Percentiles rank a stretch among this genome's conserved stretches.
These are phyloP conservation scores for Phytophthora boehmeriae DNA, from an alignment of 352 stramenopile genomes.

Conservation along the genomic window DNA sequence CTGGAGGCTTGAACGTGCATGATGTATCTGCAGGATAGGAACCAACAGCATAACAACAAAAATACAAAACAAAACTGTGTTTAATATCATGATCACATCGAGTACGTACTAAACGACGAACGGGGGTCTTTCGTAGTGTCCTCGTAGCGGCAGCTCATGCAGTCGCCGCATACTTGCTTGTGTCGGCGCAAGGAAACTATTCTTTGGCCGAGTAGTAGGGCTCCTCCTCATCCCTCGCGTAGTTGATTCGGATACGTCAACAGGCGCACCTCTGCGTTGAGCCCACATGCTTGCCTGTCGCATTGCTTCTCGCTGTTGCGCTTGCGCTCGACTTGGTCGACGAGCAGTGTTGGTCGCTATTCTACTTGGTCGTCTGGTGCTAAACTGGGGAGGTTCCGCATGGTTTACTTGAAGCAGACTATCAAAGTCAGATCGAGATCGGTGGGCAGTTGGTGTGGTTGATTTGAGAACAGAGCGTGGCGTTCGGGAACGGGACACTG, in stretches of 20 bases:
- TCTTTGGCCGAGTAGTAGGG: constrained; percentile 34
- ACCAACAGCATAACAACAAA: neutral
- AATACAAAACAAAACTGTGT: constrained; percentile 14
- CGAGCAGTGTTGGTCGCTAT: constrained; percentile 11
- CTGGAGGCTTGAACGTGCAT: constrained; percentile 16
- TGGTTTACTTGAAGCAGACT: constrained; percentile 35
- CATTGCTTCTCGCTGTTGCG: constrained; percentile 33
- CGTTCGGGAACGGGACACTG: constrained; percentile 10
- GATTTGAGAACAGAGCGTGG: constrained; percentile 16
- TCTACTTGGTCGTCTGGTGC: constrained; percentile 23
- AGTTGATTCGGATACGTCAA: constrained; percentile 33
- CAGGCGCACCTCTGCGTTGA: constrained; percentile 24
- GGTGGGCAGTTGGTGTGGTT: constrained; percentile 10
- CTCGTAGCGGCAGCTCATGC: constrained; percentile 31
- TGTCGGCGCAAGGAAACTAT: constrained; percentile 69
- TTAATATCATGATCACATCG: constrained; percentile 1
- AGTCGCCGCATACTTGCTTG: constrained; percentile 68
- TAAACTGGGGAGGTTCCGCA: constrained; percentile 26
- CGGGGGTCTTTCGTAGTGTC: constrained; percentile 36
- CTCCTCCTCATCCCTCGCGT: constrained; percentile 20
- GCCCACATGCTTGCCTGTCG: constrained; percentile 34
- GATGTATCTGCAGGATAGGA: constrained; percentile 13
- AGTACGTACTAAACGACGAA: constrained; percentile 43
- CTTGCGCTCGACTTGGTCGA: constrained; percentile 25
- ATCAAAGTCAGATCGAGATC: constrained; percentile 48